Percentiles rank a stretch among this genome's conserved stretches.
These are phyloP conservation scores for Diaporthe velutina DNA, from an alignment of 2,329 filamentous ascomycete genomes.

Conservation along the genomic window DNA sequence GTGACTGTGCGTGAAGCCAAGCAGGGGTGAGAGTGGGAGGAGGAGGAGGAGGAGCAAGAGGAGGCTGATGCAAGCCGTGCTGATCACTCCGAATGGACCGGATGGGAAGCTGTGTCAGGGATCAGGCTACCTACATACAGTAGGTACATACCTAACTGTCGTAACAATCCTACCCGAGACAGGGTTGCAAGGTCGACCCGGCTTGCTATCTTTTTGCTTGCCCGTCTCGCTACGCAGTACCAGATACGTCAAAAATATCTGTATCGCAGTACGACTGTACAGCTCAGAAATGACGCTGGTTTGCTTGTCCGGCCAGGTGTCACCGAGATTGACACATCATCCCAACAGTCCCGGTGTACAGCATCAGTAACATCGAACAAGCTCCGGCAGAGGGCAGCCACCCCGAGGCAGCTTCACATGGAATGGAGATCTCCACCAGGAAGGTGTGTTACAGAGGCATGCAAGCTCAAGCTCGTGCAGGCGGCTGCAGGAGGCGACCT, in stretches of 20 bases:
- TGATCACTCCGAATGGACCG: conserved; percentile 26
- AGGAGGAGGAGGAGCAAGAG: conserved; percentile 5
- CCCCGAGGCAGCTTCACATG: not conserved
- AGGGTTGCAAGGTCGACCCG: conserved; percentile 14
- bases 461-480: conserved; percentile 20
- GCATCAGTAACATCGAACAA: not conserved
- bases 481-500: conserved; percentile 20
- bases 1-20: conserved; percentile 18
- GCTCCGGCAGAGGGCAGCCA: conserved; percentile 19
- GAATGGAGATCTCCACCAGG: conserved; percentile 1
- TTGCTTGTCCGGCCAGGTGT: not conserved
- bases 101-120: not conserved
- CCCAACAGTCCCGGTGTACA: not conserved
- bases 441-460: not conserved
- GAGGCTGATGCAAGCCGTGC: conserved; percentile 26
- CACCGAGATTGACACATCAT: not conserved
- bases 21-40: conserved; percentile 6
- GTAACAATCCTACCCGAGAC: conserved; percentile 26
- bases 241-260: not conserved
- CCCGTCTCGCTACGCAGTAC: not conserved
- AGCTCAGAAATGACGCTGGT: not conserved
- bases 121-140: not conserved
- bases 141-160: not conserved
- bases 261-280: not conserved
- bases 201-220: not conserved